Evolutionary conservation across 129 eudicot species (phyloP).

Genomic region (Centaurea solstitialis): DNA sequence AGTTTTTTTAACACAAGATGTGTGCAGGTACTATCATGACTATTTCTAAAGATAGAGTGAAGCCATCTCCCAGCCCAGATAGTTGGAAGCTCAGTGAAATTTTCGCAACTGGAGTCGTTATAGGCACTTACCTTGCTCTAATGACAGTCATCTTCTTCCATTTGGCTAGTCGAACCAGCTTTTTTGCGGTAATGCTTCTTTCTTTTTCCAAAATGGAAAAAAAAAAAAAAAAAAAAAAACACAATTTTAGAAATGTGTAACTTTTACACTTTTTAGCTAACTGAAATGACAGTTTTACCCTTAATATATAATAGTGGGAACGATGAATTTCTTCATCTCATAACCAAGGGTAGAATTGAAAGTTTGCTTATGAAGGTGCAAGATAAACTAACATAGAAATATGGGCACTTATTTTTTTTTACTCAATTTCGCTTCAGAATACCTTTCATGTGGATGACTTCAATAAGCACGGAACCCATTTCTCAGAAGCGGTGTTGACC

Average conservation of each 20-base stretch:
- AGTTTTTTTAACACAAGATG: background rate
- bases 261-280: background rate
- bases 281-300: background rate
- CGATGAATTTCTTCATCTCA: background rate
- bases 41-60: conserved; percentile 55
- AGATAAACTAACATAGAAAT: background rate
- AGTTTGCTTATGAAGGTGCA: background rate
- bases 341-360: background rate
- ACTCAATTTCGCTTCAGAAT: conserved; percentile 25
- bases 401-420: background rate
- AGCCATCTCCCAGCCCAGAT: conserved; percentile 58
- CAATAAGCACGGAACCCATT: background rate
- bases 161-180: conserved; percentile 39
- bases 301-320: background rate
- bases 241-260: background rate
- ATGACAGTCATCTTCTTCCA: conserved; percentile 52
- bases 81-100: conserved; percentile 60
- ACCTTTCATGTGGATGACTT: conserved; percentile 31
- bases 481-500: background rate
- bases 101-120: conserved; percentile 52
- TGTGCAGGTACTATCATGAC: conserved; percentile 52
- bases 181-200: conserved; percentile 37
- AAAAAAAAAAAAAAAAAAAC: background rate
- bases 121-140: conserved; percentile 51
- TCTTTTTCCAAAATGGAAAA: background rate